phyloP scores from a whole-genome alignment of 192 early-diverging fungal genomes.

The Obelidium mucronatum region DNA sequence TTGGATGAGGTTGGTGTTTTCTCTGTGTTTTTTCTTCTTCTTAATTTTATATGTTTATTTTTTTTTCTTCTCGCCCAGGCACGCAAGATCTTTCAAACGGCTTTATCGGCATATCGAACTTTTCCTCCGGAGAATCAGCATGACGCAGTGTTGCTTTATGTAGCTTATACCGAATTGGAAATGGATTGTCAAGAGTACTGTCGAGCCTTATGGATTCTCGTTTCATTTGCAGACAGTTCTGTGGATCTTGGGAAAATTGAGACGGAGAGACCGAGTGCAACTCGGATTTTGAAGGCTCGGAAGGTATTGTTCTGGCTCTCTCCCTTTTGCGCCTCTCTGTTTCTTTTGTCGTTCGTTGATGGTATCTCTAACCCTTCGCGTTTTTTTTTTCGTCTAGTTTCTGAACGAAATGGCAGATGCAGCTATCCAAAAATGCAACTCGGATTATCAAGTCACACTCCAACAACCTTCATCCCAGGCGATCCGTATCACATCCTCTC shows the following conservation, averaged over 20 bases:
- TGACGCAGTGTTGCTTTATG: conserved; percentile 41
- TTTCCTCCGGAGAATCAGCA: conserved; percentile 36
- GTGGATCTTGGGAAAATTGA: neutral
- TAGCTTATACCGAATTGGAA: conserved; percentile 44
- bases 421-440: conserved; percentile 18
- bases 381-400: too few relatives aligned
- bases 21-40: neutral
- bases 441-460: neutral
- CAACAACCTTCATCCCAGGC: conserved; percentile 9
- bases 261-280: conserved; percentile 19
- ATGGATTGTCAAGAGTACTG: conserved; percentile 6
- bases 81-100: conserved; percentile 49
- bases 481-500: conserved; percentile 10
- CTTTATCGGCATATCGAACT: conserved; percentile 40
- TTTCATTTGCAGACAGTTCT: conserved; percentile 34
- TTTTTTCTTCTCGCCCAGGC: conserved; percentile 39
- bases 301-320: conserved; percentile 29
- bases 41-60: neutral
- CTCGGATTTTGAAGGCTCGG: conserved; percentile 26
- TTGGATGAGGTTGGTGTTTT: conserved; percentile 33
- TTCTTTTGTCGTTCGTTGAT: too few relatives aligned
- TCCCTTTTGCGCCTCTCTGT: too few relatives aligned
- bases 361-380: too few relatives aligned
- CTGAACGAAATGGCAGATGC: conserved; percentile 1
- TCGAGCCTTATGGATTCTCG: conserved; percentile 25